phyloP scores from a whole-genome alignment of 1,284 basidiomycete genomes.

The Vanrija sp. region DNA sequence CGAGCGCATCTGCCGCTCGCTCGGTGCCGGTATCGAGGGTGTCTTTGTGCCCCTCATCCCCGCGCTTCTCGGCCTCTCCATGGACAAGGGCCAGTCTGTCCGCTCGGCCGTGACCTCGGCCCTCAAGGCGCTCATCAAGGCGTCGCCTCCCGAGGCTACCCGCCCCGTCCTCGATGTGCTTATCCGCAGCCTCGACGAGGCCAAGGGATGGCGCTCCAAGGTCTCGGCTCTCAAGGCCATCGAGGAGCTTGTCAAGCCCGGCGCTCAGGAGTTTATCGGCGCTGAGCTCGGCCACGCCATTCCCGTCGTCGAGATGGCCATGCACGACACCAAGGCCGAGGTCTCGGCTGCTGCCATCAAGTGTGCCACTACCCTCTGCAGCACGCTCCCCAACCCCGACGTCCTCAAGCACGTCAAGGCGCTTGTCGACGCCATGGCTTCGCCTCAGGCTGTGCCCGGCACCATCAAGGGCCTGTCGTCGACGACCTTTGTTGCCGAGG shows the following conservation, averaged over 20 bases:
- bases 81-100: constrained; percentile 94
- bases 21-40: constrained; percentile 75
- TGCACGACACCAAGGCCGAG: constrained; percentile 98
- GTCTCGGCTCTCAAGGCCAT: constrained; percentile 88
- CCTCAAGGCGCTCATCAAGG: constrained; percentile 78
- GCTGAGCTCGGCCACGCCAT: constrained; percentile 76
- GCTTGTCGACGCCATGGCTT: constrained; percentile 92
- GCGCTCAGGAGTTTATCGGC: constrained; percentile 76
- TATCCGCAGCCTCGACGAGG: constrained; percentile 66
- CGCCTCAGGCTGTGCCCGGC: constrained; percentile 73
- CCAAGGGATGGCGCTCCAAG: constrained; percentile 91
- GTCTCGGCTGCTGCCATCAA: constrained; percentile 85
- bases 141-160: constrained; percentile 78
- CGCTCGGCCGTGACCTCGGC: constrained; percentile 74
- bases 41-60: constrained; percentile 75
- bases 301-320: constrained; percentile 80
- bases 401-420: constrained; percentile 82
- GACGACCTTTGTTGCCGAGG: constrained; percentile 96
- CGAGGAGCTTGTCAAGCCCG: constrained; percentile 63
- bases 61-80: constrained; percentile 75
- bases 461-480: constrained; percentile 91
- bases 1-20: constrained; percentile 66
- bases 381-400: constrained; percentile 90
- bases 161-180: constrained; percentile 68
- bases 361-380: constrained; percentile 88